Conservation (phyloP, 441 rosid genomes). For the Populus trichocarpa region DNA sequence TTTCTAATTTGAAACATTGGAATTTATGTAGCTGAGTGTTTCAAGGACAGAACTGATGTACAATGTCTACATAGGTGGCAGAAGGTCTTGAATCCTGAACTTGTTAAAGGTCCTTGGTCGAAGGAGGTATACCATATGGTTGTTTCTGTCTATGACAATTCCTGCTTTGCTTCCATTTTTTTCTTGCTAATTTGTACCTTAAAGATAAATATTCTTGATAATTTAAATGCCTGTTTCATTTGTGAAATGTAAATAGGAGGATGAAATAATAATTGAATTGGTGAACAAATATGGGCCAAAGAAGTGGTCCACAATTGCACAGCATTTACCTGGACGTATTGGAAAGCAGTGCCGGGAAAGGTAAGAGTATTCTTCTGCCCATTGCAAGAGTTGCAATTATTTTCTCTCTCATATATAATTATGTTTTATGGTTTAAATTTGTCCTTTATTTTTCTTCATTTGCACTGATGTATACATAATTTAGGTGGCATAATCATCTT, state of each 20-base stretch:
- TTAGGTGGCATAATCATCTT: conserved; percentile 96
- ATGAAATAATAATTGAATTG: conserved; percentile 75
- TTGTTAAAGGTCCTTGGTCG: conserved; percentile 99
- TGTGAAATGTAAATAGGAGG: conserved; percentile 56
- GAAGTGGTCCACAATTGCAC: conserved; percentile 97
- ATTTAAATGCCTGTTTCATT: background rate
- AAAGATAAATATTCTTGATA: background rate
- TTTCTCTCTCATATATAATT: background rate
- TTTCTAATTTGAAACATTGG: conserved; percentile 34
- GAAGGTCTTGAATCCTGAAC: conserved; percentile 97
- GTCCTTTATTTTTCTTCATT: background rate
- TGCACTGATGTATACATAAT: background rate
- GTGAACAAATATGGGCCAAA: conserved; percentile 85
- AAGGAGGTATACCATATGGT: conserved; percentile 63
- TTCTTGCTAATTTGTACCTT: background rate
- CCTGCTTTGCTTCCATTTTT: background rate
- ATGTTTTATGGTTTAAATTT: background rate
- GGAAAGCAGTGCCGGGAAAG: conserved; percentile 99
- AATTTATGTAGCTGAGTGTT: conserved; percentile 76
- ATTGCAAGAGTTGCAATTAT: background rate
- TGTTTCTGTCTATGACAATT: conserved; percentile 11
- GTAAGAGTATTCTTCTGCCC: conserved; percentile 30
- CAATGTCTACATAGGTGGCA: conserved; percentile 99
- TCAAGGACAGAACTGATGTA: conserved; percentile 98
- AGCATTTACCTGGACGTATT: conserved; percentile 92